Evolutionary conservation across 78 protist genomes (phyloP).

Genomic region (Guillardia theta): DNA sequence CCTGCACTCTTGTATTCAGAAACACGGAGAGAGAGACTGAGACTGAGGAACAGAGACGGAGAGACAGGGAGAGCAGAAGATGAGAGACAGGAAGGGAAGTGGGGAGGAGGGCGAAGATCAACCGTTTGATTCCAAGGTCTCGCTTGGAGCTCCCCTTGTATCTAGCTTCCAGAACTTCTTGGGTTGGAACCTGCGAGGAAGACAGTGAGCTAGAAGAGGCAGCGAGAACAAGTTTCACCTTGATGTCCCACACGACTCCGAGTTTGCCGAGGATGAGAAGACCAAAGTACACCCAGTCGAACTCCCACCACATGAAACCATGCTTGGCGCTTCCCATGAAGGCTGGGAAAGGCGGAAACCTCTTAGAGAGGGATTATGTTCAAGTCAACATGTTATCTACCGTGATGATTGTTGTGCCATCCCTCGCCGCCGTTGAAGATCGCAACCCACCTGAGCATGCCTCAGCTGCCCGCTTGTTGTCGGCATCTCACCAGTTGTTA

Average conservation of each 20-base stretch:
- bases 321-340: constrained; percentile 1
- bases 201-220: not conserved
- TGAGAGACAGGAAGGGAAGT: not conserved
- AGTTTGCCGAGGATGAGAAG: not conserved
- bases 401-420: constrained; percentile 8
- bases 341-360: too few relatives aligned
- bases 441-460: not conserved
- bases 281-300: not conserved
- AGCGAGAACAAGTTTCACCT: not conserved
- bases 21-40: not conserved
- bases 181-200: not conserved
- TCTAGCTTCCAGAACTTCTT: not conserved
- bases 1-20: not conserved
- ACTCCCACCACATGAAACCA: constrained; percentile 18
- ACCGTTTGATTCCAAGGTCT: not conserved
- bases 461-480: not conserved
- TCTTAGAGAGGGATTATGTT: too few relatives aligned
- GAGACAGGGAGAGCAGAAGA: not conserved
- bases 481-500: not conserved
- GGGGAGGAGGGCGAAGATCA: not conserved
- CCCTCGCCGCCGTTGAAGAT: constrained; percentile 1
- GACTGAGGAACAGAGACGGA: not conserved
- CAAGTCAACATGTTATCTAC: too few relatives aligned
- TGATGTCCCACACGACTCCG: not conserved
- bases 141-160: not conserved